Base-by-base conservation (phyloP, 352 stramenopile species). In the Stephanocyclus meneghinianus region DNA sequence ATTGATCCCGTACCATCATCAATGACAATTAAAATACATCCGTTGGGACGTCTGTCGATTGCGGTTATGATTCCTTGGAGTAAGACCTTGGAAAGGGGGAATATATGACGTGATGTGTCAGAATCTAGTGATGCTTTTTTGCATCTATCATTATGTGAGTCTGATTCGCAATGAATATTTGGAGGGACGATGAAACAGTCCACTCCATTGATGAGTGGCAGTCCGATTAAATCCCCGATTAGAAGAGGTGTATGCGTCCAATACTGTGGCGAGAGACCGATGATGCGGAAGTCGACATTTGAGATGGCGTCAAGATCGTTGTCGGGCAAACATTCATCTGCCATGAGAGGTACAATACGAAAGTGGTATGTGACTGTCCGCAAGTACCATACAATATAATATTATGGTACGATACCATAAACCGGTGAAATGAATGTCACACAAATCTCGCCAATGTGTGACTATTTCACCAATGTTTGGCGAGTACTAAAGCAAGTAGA, bases 1-100 rank as follows among this genome's bases (percentile, higher is more conserved):
- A 85, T 79, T 18, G 66, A 66, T n/a, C 78, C 78, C 10, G 71
- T 85, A 13, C 78, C 78, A 73, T 85, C 78, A 69, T 85, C 78
- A 29, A 85, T 35, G 0, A 85, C 71, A 51, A 81, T 71, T 26
- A 81, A 62, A 47, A 59, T 84, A 37, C 59, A 73, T 5, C 77
- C 77, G 62, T 78, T 81, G 44, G 77, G 72, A 56, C 77, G 65
- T 73, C 57, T 66, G 62, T 81, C 77, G 35, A 84, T 77, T 10
- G 66, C 67, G 18, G 73, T 81, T 26, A 69, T 65, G 67, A 81
- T 56, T 0, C 77, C 77, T 63, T 68, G 69, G 6, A 84, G 45
- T 63, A 81, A 68, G 11, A 80, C 71, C 51, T 66, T 37, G 30
- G 77, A 84, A 10, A 84, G 61, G 26, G 77, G 77, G 10, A 84